Conservation (phyloP, 768 basidiomycete genomes). For the Tulasnella sp. region DNA sequence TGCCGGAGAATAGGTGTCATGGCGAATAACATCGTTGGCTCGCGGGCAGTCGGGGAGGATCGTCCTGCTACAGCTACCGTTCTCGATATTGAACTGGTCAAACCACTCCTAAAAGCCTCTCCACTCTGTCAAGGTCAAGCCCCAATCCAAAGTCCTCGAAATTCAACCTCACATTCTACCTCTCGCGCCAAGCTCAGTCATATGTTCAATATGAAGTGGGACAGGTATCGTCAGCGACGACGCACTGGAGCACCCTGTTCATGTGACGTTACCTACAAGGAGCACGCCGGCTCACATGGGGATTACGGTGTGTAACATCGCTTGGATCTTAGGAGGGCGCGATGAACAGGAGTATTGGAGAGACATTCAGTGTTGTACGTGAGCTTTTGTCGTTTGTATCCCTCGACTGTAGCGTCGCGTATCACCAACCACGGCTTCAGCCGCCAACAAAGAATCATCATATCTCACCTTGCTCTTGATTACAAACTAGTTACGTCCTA, state of each 20-base stretch:
- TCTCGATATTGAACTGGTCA: too few relatives aligned
- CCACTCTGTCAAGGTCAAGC: too few relatives aligned
- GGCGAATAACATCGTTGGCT: too few relatives aligned
- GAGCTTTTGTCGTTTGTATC: constrained; percentile 66
- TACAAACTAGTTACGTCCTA: too few relatives aligned
- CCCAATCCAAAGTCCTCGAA: constrained; percentile 1
- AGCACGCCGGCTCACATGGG: constrained; percentile 82
- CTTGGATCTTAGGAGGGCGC: constrained; percentile 90
- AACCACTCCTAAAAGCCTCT: too few relatives aligned
- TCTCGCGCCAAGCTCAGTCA: constrained; percentile 26
- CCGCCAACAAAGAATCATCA: too few relatives aligned
- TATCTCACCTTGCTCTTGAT: too few relatives aligned
- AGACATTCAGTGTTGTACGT: constrained; percentile 71
- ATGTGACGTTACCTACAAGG: constrained; percentile 66
- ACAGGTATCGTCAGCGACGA: constrained; percentile 67
- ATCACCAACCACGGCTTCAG: too few relatives aligned
- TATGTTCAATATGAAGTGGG: constrained; percentile 41
- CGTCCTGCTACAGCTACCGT: too few relatives aligned
- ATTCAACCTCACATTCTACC: neutral
- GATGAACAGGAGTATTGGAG: constrained; percentile 75
- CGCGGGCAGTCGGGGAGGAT: too few relatives aligned
- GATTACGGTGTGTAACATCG: constrained; percentile 77
- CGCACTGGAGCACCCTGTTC: constrained; percentile 88
- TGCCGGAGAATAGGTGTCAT: too few relatives aligned
- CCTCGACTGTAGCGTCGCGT: constrained; percentile 46